Evolutionary conservation across 257 asterid genomes (phyloP), one percentile per base, ranked within the genome.

Genomic region (Salvia splendens): DNA sequence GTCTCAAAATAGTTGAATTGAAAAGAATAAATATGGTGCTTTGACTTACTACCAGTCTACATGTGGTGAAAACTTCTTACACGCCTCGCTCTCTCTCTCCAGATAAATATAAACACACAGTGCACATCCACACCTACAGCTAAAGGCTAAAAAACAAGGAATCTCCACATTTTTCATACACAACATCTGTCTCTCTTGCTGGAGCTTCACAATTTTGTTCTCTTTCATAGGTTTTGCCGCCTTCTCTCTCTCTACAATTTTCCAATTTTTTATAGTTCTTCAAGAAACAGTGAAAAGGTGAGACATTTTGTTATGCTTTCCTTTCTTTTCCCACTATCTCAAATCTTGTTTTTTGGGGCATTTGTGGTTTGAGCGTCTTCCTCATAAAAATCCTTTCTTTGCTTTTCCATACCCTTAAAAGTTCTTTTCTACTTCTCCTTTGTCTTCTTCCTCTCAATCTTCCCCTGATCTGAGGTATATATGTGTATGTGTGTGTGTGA

Each of bases 381-480:
- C 58, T 64, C 48, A 59, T 63, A 16, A 45, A 24, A 55, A 67
- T 51, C 64, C 77, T 55, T 8, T 55, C 50, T 69, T 63, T 71
- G 38, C 40, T 54, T 24, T 6, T 61, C 30, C 43, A 42, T 58
- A 14, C 48, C 69, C 61, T 30, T 38, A 62, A 63, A 42, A 5
- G 9, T 5, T 30, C 49, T 2, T 59, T 65, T 61, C 16, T 14
- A 2, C 2, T 55, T 33, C 64, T 59, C 73, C 57, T 6, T 43
- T 33, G 54, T 33, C 54, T 24, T 12, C 47, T 59, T 60, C 41
- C 69, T 33, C 40, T 57, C 56, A 9, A 36, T 68, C 69, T 47
- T 72, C 76, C 45, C 67, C 74, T 76, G 82, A 79, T 79, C 79
- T 76, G 64, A 76, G 80, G 82, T 79, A 64, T 15, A 75, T 15